Evolutionary conservation across 768 basidiomycete species (phyloP), one percentile per base, ranked within the genome.

Genomic region (Lentinula raphanica): DNA sequence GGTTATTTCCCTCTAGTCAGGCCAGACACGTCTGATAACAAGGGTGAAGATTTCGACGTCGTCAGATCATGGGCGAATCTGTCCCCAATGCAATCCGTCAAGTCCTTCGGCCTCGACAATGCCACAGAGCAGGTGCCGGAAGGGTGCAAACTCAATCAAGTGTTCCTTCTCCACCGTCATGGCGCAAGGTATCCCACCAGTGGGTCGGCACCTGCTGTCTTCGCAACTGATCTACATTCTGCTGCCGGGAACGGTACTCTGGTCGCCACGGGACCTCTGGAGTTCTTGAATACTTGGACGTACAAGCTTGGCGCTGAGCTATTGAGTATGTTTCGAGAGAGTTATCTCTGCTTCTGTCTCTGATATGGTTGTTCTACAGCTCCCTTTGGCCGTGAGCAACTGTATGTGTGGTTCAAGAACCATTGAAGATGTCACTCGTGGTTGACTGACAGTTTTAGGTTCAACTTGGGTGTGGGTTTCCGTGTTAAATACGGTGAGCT

Each of bases 291-390:
- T 62, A 78, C 76, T 35, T 93, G 90, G 90, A 81, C 79, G 3
- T 92, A 87, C 68, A 84, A 85, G 63, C 83, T 93, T 12, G 92
- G 91, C 11, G 82, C 81, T 59, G 91, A 92, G 70, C 78, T 84
- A 45, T 69, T 92, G 46, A 57, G 56, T 53, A 39, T 28, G 51
- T 53, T n/a, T 25, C 27, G 2, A 38, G 15, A n/a, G 7, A 25
- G 21, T 19, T 13, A 21, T 49, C 9, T 21, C 19, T 6, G 17
- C 12, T 28, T 21, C 12, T 23, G 40, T 25, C 15, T 31, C 27
- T 48, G 17, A 19, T 9, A 19, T 38, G 13, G 7, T 31, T 13
- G 29, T 35, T 38, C 13, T 13, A 28, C 25, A 59, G 88, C 88
- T 3, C 88, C 88, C 1, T 91, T 90, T 61, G 89, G 90, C 8